Conservation (phyloP, 345 rosid species). For the Erodium maritimum region DNA sequence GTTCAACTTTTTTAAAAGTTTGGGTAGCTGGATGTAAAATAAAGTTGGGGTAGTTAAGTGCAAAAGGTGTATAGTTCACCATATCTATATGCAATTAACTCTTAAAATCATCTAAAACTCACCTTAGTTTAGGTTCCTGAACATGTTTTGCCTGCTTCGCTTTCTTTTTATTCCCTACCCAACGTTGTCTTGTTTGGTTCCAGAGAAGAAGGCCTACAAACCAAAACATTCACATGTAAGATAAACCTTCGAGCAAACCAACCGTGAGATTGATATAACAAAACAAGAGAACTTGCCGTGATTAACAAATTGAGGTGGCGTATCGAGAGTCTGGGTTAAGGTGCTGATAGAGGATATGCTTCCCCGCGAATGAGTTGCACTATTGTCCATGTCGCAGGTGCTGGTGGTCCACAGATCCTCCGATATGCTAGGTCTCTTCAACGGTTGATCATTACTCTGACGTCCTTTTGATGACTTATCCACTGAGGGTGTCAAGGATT, state of each 20-base stretch:
- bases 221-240: constrained; percentile 1
- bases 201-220: constrained; percentile 64
- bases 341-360: constrained; percentile 49
- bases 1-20: too few species aligned
- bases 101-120: constrained; percentile 11
- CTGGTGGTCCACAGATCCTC: constrained; percentile 65
- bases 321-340: constrained; percentile 35
- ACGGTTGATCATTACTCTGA: constrained; percentile 9
- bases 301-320: constrained; percentile 42
- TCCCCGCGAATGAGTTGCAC: constrained; percentile 43
- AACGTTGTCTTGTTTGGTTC: constrained; percentile 66
- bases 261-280: not conserved
- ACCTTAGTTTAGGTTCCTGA: constrained; percentile 54
- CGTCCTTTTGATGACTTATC: constrained; percentile 21
- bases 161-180: constrained; percentile 46
- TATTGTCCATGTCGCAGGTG: constrained; percentile 52
- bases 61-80: not conserved
- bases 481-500: constrained; percentile 13
- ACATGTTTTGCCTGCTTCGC: constrained; percentile 18
- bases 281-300: constrained; percentile 36
- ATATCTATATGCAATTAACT: too few species aligned
- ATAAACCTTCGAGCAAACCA: not conserved
- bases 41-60: too few species aligned
- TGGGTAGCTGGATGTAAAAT: too few species aligned
- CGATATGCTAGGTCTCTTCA: constrained; percentile 30